phyloP scores from a whole-genome alignment of 257 asterid species.

The Nicotiana undulata region DNA sequence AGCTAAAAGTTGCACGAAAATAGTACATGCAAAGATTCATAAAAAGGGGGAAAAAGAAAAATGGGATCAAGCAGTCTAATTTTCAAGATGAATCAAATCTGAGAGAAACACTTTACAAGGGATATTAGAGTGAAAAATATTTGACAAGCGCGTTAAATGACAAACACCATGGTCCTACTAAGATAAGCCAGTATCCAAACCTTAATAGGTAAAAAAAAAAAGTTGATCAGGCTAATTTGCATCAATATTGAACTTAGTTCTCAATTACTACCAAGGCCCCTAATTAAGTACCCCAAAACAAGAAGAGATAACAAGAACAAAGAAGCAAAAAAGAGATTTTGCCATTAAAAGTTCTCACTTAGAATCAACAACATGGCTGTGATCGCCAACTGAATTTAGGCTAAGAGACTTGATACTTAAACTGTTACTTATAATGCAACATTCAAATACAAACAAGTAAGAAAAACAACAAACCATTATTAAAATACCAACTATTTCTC shows the following conservation, averaged over 20 bases:
- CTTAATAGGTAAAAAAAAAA: background rate
- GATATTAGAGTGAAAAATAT: background rate
- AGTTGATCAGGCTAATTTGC: background rate
- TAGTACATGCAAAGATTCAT: background rate
- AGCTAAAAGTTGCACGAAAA: background rate
- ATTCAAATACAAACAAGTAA: too few species aligned
- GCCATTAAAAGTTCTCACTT: background rate
- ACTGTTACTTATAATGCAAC: background rate
- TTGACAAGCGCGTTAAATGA: background rate
- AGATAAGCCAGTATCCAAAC: background rate
- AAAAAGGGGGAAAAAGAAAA: background rate
- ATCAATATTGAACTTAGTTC: background rate
- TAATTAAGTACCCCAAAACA: background rate
- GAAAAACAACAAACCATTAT: too few species aligned
- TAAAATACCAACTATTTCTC: too few species aligned
- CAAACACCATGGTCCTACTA: background rate
- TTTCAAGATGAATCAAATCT: background rate
- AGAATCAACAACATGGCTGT: background rate
- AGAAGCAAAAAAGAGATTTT: background rate
- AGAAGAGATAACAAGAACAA: background rate
- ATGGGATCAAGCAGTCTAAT: background rate
- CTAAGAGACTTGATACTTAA: background rate
- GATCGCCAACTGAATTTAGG: background rate
- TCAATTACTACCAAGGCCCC: background rate
- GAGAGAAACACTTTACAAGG: background rate